Percentiles rank a stretch among this genome's conserved stretches.
These are phyloP conservation scores for Cyberlindnera nakhonratchasimensis DNA, from an alignment of 805 yeast genomes.

Conservation along the genomic window DNA sequence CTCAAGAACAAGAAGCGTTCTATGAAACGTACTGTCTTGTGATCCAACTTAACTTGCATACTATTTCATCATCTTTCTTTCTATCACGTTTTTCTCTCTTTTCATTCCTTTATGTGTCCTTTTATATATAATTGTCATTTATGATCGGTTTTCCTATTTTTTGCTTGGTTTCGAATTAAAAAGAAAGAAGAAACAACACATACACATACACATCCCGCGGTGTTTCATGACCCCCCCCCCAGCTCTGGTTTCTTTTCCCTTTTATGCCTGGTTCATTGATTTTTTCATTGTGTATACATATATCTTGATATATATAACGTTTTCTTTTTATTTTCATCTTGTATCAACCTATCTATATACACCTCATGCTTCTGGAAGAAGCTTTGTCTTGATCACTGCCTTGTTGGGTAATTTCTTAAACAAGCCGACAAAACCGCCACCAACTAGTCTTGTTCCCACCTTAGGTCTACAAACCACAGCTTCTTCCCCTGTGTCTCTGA, in stretches of 20 bases:
- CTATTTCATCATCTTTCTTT: background rate
- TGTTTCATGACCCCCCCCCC: background rate
- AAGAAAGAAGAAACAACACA: background rate
- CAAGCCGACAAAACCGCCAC: slow-evolving; percentile 49
- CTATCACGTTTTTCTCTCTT: background rate
- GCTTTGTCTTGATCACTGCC: slow-evolving; percentile 18
- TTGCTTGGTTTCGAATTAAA: slow-evolving; percentile 1
- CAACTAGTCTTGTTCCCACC: slow-evolving; percentile 44
- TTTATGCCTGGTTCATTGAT: background rate
- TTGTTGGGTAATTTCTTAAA: slow-evolving; percentile 34
- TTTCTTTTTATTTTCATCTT: no score
- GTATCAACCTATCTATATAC: background rate
- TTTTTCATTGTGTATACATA: background rate
- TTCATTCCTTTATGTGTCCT: background rate
- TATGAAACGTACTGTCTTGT: slow-evolving; percentile 16
- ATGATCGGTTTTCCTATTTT: background rate
- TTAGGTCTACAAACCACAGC: slow-evolving; percentile 48
- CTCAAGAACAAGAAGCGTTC: slow-evolving; percentile 31
- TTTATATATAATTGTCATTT: slow-evolving; percentile 4
- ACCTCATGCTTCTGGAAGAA: slow-evolving; percentile 1
- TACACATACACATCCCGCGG: background rate
- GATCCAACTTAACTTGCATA: background rate
- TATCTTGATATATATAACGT: no score
- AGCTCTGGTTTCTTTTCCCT: background rate
- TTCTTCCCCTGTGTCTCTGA: slow-evolving; percentile 38